phyloP scores from a whole-genome alignment of 306 rosid genomes.

The Comarum palustre region DNA sequence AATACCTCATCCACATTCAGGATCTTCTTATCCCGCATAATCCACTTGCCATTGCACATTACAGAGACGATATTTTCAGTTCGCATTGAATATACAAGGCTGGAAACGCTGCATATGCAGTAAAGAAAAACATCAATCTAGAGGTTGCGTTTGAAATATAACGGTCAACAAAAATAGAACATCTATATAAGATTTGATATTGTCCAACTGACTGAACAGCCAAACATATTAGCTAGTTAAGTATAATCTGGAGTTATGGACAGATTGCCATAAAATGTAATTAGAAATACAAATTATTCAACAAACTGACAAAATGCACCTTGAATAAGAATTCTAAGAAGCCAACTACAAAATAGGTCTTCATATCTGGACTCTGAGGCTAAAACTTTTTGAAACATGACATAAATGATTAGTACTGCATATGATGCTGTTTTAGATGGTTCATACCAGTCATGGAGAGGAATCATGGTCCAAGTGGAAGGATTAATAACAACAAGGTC shows the following conservation, averaged over 20 bases:
- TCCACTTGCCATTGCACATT: constrained; percentile 87
- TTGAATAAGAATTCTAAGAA: background rate
- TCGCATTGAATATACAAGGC: constrained; percentile 77
- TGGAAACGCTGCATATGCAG: constrained; percentile 61
- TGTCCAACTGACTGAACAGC: background rate
- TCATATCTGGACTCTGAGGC: background rate
- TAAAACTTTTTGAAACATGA: background rate
- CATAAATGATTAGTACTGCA: constrained; percentile 8
- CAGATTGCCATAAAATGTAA: background rate
- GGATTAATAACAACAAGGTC: constrained; percentile 78
- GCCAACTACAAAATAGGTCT: background rate
- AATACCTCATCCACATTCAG: constrained; percentile 64
- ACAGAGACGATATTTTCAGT: constrained; percentile 71
- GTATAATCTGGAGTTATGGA: background rate
- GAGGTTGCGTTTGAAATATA: background rate
- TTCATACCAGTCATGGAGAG: constrained; percentile 70
- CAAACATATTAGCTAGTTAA: background rate
- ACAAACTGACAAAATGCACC: background rate
- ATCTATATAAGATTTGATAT: background rate
- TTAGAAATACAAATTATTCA: background rate
- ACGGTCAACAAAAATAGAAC: background rate
- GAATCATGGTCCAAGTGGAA: constrained; percentile 72
- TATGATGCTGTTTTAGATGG: constrained; percentile 2
- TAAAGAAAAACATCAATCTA: constrained; percentile 21
- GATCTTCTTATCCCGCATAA: constrained; percentile 81